Evolutionary conservation across 2,329 filamentous ascomycete genomes (phyloP).

Genomic region (Venturia carpophila): DNA sequence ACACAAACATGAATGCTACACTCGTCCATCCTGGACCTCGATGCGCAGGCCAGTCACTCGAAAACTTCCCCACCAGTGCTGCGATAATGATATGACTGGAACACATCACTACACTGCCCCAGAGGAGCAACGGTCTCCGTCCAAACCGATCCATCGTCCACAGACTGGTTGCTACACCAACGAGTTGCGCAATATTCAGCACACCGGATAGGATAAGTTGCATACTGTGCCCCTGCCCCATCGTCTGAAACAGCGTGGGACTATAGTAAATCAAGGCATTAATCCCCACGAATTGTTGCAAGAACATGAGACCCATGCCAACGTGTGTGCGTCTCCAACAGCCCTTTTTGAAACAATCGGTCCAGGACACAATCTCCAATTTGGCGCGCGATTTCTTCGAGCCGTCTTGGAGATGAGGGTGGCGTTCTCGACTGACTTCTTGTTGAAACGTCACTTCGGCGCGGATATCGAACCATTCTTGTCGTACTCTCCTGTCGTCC

Average conservation of each 20-base stretch:
- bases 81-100: constrained; percentile 44
- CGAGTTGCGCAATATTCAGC: constrained; percentile 37
- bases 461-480: constrained; percentile 47
- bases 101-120: constrained; percentile 41
- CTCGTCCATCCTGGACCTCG: constrained; percentile 46
- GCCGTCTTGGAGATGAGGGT: constrained; percentile 29
- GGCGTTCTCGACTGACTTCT: constrained; percentile 34
- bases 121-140: constrained; percentile 33
- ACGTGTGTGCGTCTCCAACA: constrained; percentile 38
- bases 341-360: constrained; percentile 41
- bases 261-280: constrained; percentile 45
- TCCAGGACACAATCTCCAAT: constrained; percentile 41
- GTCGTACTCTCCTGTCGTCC: constrained; percentile 43
- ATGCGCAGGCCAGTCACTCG: constrained; percentile 44
- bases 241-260: constrained; percentile 37
- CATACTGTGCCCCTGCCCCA: constrained; percentile 33
- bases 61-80: constrained; percentile 46
- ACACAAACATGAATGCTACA: constrained; percentile 54
- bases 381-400: constrained; percentile 30
- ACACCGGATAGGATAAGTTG: constrained; percentile 36
- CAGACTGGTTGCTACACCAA: constrained; percentile 35
- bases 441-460: constrained; percentile 48
- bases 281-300: constrained; percentile 38
- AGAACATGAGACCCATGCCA: constrained; percentile 37
- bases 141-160: constrained; percentile 39